Evolutionary conservation across 352 stramenopile genomes (phyloP).

Genomic region (Phytophthora sp.): DNA sequence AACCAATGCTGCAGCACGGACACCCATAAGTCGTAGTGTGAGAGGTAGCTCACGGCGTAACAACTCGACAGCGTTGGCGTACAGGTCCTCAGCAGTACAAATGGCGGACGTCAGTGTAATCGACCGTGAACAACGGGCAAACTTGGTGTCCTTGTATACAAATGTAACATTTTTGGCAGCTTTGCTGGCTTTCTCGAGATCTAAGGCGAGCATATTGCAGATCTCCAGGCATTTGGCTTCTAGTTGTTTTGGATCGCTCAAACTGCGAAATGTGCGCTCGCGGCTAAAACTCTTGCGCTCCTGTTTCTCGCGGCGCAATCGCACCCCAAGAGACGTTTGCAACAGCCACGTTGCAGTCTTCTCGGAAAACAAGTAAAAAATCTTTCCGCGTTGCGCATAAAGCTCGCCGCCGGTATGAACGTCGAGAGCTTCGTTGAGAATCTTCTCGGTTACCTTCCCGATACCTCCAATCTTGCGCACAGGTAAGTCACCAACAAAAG

Average conservation of each 20-base stretch:
- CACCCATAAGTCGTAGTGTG: conserved; percentile 69
- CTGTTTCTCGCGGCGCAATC: conserved; percentile 47
- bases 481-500: conserved; percentile 90
- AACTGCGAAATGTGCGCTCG: conserved; percentile 68
- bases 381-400: conserved; percentile 56
- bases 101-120: conserved; percentile 50
- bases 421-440: conserved; percentile 73
- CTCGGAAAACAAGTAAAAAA: conserved; percentile 72
- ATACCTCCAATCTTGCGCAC: conserved; percentile 95
- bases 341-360: conserved; percentile 77
- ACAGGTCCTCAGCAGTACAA: conserved; percentile 54
- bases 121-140: conserved; percentile 60
- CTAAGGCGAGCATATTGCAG: conserved; percentile 56
- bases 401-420: conserved; percentile 89
- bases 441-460: conserved; percentile 96
- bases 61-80: conserved; percentile 47
- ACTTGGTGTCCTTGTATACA: conserved; percentile 76
- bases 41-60: conserved; percentile 71
- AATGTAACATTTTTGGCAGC: conserved; percentile 68
- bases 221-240: conserved; percentile 74
- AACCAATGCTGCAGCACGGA: conserved; percentile 60
- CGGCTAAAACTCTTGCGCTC: conserved; percentile 84
- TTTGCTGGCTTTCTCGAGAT: conserved; percentile 51
- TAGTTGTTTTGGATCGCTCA: conserved; percentile 49
- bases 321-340: conserved; percentile 72